phyloP scores from a whole-genome alignment of 1,284 basidiomycete species.

The Flammula alnicola region DNA sequence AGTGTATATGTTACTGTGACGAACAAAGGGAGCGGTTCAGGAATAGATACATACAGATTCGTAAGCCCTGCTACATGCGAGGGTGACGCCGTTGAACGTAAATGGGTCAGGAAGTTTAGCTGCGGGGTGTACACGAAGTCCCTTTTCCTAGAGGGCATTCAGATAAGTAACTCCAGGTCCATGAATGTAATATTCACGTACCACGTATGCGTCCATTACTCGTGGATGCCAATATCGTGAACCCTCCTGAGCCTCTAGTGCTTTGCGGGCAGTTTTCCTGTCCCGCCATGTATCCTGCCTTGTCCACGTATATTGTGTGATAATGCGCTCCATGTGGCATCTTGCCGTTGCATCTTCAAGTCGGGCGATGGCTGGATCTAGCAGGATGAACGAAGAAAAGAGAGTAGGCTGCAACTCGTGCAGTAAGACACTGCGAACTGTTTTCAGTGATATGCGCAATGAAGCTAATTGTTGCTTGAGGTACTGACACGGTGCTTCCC shows the following conservation, averaged over 20 bases:
- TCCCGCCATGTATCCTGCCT: constrained; percentile 12
- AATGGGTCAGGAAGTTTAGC: constrained; percentile 13
- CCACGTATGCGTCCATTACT: constrained; percentile 12
- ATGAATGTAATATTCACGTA: not conserved
- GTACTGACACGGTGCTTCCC: constrained; percentile 6
- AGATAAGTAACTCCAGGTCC: not conserved
- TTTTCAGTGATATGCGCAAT: not conserved
- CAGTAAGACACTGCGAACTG: not conserved
- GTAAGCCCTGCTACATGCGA: constrained; percentile 8
- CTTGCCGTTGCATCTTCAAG: constrained; percentile 4
- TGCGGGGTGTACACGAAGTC: constrained; percentile 8
- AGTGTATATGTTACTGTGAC: not conserved
- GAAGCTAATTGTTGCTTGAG: not conserved
- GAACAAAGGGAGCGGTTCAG: not conserved
- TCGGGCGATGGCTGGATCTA: constrained; percentile 7
- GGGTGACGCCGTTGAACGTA: constrained; percentile 12
- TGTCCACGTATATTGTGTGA: constrained; percentile 13
- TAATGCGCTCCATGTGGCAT: constrained; percentile 11
- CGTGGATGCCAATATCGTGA: constrained; percentile 14
- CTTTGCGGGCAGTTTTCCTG: constrained; percentile 4
- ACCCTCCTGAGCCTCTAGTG: constrained; percentile 8
- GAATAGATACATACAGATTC: constrained; percentile 6
- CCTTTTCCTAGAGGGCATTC: constrained; percentile 6
- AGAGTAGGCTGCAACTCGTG: constrained; percentile 5
- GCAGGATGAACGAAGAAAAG: constrained; percentile 7